Conservation (phyloP, 768 basidiomycete species). For the Russula foetens region DNA sequence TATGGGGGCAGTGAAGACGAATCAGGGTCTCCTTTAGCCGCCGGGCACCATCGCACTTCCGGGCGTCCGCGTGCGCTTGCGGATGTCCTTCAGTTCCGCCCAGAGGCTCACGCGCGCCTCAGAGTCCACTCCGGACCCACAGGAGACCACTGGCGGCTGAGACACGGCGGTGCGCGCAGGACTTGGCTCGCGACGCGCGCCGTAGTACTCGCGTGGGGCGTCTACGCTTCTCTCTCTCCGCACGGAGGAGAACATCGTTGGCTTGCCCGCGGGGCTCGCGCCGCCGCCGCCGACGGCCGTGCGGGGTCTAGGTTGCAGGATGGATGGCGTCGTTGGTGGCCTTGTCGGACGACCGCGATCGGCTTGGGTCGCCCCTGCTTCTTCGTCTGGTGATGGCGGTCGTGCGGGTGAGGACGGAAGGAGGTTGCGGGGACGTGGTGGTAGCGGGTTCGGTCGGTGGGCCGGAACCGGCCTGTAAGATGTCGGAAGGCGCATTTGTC, state of each 20-base stretch:
- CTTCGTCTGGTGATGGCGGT: neutral
- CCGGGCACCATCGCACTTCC: neutral
- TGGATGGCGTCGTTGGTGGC: conserved; percentile 14
- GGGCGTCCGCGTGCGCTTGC: conserved; percentile 12
- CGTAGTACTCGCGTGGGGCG: conserved; percentile 22
- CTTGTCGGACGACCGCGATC: conserved; percentile 22
- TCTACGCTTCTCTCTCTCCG: conserved; percentile 13
- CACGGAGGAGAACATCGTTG: conserved; percentile 22
- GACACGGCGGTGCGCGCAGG: conserved; percentile 27
- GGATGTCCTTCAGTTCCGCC: conserved; percentile 19
- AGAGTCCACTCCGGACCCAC: neutral
- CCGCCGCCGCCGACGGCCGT: neutral
- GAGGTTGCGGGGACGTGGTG: conserved; percentile 26
- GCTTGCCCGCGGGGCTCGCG: conserved; percentile 25
- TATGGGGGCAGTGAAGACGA: too few relatives aligned
- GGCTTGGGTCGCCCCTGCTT: neutral
- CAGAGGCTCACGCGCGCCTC: conserved; percentile 17
- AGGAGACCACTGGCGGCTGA: too few relatives aligned
- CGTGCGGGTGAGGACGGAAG: conserved; percentile 23
- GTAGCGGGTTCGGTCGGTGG: conserved; percentile 29
- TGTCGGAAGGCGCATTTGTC: conserved; percentile 69
- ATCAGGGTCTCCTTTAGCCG: too few relatives aligned
- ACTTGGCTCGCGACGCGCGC: conserved; percentile 30
- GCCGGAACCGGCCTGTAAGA: conserved; percentile 25
- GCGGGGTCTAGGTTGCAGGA: conserved; percentile 12